Evolutionary conservation across 176 grass and related monocot species (phyloP).

Genomic region (Zoysia japonica): DNA sequence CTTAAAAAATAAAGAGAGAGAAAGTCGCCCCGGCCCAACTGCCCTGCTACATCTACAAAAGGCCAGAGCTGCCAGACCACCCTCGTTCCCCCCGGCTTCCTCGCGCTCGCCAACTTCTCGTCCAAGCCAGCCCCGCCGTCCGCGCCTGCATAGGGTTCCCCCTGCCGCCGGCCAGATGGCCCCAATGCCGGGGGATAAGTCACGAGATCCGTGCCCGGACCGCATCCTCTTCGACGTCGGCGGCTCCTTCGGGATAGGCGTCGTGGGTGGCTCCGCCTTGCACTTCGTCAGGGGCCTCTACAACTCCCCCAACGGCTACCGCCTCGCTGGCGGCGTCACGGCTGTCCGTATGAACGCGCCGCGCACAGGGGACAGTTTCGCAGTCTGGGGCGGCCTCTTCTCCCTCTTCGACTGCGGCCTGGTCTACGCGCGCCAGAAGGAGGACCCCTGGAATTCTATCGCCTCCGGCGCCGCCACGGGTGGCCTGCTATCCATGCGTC

Average conservation of each 20-base stretch:
- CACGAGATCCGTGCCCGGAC: constrained; percentile 55
- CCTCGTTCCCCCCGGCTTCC: no score
- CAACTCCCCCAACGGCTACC: constrained; percentile 51
- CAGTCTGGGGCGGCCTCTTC: constrained; percentile 73
- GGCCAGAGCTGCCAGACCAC: no score
- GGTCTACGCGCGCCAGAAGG: constrained; percentile 68
- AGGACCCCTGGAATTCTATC: constrained; percentile 94
- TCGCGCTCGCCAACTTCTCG: no score
- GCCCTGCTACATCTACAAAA: no score
- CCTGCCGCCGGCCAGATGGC: no score
- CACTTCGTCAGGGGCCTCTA: constrained; percentile 57
- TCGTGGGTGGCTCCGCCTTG: constrained; percentile 52
- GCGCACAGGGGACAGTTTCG: constrained; percentile 55
- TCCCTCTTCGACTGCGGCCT: constrained; percentile 78
- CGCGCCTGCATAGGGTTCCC: no score
- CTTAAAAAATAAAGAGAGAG: no score
- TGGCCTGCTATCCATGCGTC: constrained; percentile 56
- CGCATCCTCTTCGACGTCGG: constrained; percentile 57
- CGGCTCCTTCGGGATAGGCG: constrained; percentile 49
- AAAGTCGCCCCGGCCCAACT: no score
- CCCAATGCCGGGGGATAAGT: no score
- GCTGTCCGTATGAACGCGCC: constrained; percentile 61
- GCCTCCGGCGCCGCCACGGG: constrained; percentile 63
- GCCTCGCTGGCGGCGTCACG: constrained; percentile 27
- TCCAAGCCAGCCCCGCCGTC: no score